Evolutionary conservation across 352 stramenopile species (phyloP).

Genomic region (Halophytophthora batemanensis): DNA sequence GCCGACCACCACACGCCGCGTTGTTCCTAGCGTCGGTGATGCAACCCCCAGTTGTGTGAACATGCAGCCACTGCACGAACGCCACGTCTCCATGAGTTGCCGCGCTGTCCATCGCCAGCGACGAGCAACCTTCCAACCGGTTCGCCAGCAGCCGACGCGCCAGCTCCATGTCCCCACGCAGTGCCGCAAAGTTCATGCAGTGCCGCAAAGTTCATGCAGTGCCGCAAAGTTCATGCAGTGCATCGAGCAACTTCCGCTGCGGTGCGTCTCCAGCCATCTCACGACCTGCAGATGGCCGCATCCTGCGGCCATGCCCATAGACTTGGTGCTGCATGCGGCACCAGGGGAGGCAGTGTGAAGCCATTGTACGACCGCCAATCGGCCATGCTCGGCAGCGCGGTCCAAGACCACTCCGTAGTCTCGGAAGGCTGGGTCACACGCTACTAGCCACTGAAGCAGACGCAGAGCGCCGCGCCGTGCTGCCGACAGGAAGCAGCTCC

Average conservation of each 20-base stretch:
- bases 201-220: constrained; percentile 23
- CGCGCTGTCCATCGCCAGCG: constrained; percentile 32
- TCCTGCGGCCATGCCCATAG: constrained; percentile 25
- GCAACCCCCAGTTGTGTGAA: constrained; percentile 18
- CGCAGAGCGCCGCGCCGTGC: constrained; percentile 19
- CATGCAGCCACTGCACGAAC: constrained; percentile 34
- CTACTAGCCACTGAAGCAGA: constrained; percentile 23
- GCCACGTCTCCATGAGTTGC: constrained; percentile 29
- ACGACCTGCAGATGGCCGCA: constrained; percentile 48
- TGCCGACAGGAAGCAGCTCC: constrained; percentile 24
- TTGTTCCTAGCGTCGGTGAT: constrained; percentile 24
- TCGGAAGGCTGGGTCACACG: constrained; percentile 17
- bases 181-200: constrained; percentile 30
- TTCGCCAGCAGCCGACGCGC: constrained; percentile 29
- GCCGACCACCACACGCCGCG: constrained; percentile 21
- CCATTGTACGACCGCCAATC: constrained; percentile 28
- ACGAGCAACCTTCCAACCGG: constrained; percentile 15
- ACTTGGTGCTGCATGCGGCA: constrained; percentile 19
- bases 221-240: constrained; percentile 39
- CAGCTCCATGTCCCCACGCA: constrained; percentile 25
- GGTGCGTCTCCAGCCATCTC: constrained; percentile 44
- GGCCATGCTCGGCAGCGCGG: constrained; percentile 27
- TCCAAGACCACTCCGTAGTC: constrained; percentile 19
- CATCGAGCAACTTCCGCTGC: constrained; percentile 24
- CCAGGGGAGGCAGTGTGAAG: constrained; percentile 16